These are phyloP conservation scores for Tulasnella sp. DNA, from an alignment of 768 basidiomycete genomes.

Conservation along the genomic window DNA sequence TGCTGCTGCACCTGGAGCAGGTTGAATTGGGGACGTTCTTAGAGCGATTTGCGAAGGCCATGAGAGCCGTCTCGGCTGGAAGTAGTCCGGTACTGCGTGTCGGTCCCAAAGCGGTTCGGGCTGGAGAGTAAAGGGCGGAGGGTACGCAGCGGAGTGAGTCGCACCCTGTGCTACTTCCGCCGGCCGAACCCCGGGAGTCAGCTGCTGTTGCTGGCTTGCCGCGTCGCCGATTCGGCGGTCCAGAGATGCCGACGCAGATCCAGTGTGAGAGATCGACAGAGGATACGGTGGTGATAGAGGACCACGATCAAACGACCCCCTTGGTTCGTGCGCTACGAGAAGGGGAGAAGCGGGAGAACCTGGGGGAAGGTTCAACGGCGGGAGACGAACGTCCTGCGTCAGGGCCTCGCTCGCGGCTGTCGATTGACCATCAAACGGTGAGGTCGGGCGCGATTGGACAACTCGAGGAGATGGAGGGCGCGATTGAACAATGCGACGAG, in stretches of 20 bases:
- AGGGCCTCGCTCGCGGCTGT: background rate
- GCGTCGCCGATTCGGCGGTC: conserved; percentile 1
- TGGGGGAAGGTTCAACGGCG: conserved; percentile 2
- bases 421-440: background rate
- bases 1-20: background rate
- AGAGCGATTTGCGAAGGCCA: background rate
- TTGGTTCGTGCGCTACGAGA: background rate
- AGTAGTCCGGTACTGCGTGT: background rate
- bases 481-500: conserved; percentile 1
- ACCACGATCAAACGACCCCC: background rate
- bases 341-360: conserved; percentile 1
- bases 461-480: background rate
- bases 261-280: background rate
- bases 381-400: conserved; percentile 10
- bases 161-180: background rate
- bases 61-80: conserved; percentile 9
- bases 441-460: background rate
- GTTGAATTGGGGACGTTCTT: background rate
- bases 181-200: background rate
- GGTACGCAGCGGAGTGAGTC: conserved; percentile 11
- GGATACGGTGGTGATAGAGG: conserved; percentile 16
- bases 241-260: background rate
- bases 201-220: conserved; percentile 1
- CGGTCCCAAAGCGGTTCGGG: conserved; percentile 20
- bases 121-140: conserved; percentile 11